Conservation (phyloP, 257 asterid species). For the Petunia axillaris region DNA sequence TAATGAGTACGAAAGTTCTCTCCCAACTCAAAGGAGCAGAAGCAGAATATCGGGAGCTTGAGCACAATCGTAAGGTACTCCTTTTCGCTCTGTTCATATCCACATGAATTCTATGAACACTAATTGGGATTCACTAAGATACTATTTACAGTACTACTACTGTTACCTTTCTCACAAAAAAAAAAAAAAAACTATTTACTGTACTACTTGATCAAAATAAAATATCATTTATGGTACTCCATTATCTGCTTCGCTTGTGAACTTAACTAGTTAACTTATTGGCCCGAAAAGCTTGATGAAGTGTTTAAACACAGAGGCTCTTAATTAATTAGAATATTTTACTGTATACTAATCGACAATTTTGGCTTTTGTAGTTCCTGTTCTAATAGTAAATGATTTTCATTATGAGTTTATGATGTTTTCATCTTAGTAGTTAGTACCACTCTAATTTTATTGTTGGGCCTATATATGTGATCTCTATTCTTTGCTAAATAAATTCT, state of each 20-base stretch:
- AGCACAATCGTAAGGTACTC: slow-evolving; percentile 65
- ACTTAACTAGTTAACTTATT: background rate
- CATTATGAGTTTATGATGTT: background rate
- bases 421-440: background rate
- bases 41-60: slow-evolving; percentile 58
- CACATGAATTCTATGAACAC: background rate
- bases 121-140: background rate
- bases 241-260: background rate
- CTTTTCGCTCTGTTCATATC: background rate
- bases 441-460: slow-evolving; percentile 7
- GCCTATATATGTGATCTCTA: background rate
- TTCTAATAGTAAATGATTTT: slow-evolving; percentile 13
- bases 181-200: background rate
- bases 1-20: slow-evolving; percentile 59
- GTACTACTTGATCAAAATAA: background rate
- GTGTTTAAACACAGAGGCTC: slow-evolving; percentile 15
- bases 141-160: background rate
- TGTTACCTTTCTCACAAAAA: too few species aligned
- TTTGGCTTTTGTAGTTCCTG: background rate
- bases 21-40: slow-evolving; percentile 56
- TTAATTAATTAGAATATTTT: background rate
- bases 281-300: slow-evolving; percentile 9
- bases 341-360: background rate
- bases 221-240: background rate
- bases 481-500: background rate